A percentile compares a stretch with the other conserved stretches of the same genome.
Evolutionary conservation across 1,284 basidiomycete genomes (phyloP).

Genomic region (Neonothopanus nambi): DNA sequence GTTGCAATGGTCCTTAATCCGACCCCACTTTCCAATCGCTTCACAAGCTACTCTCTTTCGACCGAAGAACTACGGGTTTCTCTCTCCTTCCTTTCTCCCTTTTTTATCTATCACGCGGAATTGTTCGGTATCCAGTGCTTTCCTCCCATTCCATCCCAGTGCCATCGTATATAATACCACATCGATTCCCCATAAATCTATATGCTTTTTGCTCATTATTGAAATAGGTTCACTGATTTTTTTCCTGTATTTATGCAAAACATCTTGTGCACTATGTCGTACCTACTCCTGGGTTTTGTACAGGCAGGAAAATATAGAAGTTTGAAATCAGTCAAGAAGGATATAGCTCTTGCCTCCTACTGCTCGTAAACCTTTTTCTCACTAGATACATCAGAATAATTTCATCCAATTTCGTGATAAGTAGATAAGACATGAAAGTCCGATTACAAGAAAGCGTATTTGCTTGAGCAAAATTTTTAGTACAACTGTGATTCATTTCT

Average conservation of each 20-base stretch:
- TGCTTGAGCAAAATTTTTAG: no score
- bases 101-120: constrained; percentile 8
- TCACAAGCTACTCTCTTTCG: constrained; percentile 8
- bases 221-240: background rate
- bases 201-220: constrained; percentile 13
- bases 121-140: constrained; percentile 1
- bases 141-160: background rate
- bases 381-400: no score
- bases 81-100: constrained; percentile 5
- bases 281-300: constrained; percentile 1
- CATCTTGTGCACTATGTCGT: constrained; percentile 17
- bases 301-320: background rate
- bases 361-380: no score
- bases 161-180: constrained; percentile 3
- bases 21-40: constrained; percentile 11
- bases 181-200: constrained; percentile 12
- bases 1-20: constrained; percentile 5
- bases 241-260: constrained; percentile 14
- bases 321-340: no score
- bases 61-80: constrained; percentile 9
- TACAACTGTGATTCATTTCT: no score
- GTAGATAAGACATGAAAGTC: no score
- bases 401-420: no score
- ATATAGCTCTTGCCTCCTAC: no score
- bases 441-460: no score